phyloP scores from a whole-genome alignment of 768 basidiomycete genomes.

The Astraeus odoratus region DNA sequence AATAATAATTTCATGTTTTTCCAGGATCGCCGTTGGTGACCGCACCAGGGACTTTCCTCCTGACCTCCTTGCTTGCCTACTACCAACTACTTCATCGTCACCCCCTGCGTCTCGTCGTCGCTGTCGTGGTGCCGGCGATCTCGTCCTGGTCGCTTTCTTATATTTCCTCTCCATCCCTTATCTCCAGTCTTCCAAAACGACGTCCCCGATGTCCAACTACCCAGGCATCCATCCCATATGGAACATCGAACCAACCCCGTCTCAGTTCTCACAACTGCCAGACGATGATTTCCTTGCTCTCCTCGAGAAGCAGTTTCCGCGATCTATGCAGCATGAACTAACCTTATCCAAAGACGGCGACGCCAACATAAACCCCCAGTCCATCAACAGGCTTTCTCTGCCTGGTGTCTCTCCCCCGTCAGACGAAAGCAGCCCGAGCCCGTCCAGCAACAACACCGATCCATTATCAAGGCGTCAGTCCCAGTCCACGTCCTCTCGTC shows the following conservation, averaged over 20 bases:
- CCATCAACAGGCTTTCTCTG: constrained; percentile 40
- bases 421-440: constrained; percentile 76
- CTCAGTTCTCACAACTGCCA: constrained; percentile 53
- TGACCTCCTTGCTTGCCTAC: not conserved
- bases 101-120: too few relatives aligned
- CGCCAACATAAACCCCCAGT: constrained; percentile 55
- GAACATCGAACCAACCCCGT: constrained; percentile 54
- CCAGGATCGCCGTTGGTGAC: constrained; percentile 6
- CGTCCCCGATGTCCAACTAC: constrained; percentile 18
- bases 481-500: constrained; percentile 11
- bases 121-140: too few relatives aligned
- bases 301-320: constrained; percentile 68
- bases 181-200: not conserved
- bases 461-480: constrained; percentile 15
- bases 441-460: constrained; percentile 43
- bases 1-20: not conserved
- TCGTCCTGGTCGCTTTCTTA: too few relatives aligned
- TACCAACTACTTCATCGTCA: not conserved
- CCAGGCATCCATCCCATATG: constrained; percentile 48
- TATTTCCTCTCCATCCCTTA: too few relatives aligned
- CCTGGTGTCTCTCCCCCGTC: constrained; percentile 55
- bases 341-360: constrained; percentile 18
- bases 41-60: constrained; percentile 1
- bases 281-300: constrained; percentile 76
- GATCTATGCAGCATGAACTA: constrained; percentile 13